Evolutionary conservation across 2,329 filamentous ascomycete species (phyloP), one percentile per base, ranked within the genome.

Genomic region (Botrytis byssoidea): DNA sequence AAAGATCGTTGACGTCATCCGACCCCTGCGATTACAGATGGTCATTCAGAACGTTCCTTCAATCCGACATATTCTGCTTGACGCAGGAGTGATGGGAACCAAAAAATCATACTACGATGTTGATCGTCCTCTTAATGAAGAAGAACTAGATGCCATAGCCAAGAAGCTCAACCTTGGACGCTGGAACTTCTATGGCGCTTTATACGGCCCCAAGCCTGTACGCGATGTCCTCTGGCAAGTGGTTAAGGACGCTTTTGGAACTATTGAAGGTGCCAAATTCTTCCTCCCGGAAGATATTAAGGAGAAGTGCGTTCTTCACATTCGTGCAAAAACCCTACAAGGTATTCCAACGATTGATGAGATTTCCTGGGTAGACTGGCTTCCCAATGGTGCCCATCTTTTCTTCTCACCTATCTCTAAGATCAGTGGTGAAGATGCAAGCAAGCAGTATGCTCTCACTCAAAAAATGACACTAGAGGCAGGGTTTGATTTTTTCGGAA

Each of bases 381-480:
- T 85, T 12, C 85, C 86, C 5, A 88, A 88, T 76, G 86, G 85
- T 7, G 83, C 83, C 0, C 86, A 88, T 76, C 76, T 87, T 8
- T 85, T 85, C 81, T 88, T 88, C 81, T 84, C 83, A 8, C 86
- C 87, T 1, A 88, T 88, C 74, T 82, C 83, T 10, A 85, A 84
- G 44, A 85, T 87, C 1, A 82, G 82, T 1, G 86, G 85, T 4
- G 80, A 82, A 18, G 86, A 88, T 73, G 86, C 85, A 1, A 81
- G 82, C 61, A 77, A 81, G 1, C 83, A 86, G 73, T 85, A 86
- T 77, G 76, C 82, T 8, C 76, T 86, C 40, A 85, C 83, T 10
- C 75, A 82, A 77, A 81, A 77, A 7, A 79, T 83, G 42, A 80
- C 82, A 72, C 77, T 81, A n/a, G 82, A 86, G 73, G 81, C 82